Evolutionary conservation across 2,329 filamentous ascomycete species (phyloP), one percentile per base, ranked within the genome.

Genomic region (Aspergillus eucalypticola): DNA sequence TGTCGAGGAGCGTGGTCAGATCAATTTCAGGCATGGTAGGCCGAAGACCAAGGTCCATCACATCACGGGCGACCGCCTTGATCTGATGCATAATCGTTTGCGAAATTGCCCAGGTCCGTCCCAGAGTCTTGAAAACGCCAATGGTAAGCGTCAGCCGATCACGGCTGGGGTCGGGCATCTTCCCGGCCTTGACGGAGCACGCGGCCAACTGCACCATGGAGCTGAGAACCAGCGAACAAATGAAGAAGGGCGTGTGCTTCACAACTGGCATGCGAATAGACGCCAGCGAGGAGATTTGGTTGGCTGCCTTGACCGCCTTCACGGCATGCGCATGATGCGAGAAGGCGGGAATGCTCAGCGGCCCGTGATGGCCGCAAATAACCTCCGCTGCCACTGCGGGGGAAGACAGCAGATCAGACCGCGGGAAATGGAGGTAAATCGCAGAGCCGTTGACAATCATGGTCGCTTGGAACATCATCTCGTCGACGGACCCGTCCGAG

Each of bases 391-490:
- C 81, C 69, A 64, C 79, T 66, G 66, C 81, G 69, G 64, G 82
- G 71, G 79, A 82, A 73, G 83, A 90, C 54, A 72, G 80, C 54
- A 94, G 82, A 67, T 91, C 89, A 3, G 90, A 93, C 58, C 89
- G 86, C 8, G 90, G 90, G 65, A 93, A 89, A 71, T 95, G 90
- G 17, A 95, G 83, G 65, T 92, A 86, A 67, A 95, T 91, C 0
- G 88, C 78, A 8, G 83, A 81, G 51, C 77, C 77, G 59, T 85
- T 80, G 55, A 84, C 82, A 68, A 96, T 90, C 86, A 96, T 94
- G 64, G 91, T 89, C 0, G 91, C 92, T 73, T 96, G 91, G 77
- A 96, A 96, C 76, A 96, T 88, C 84, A 96, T 89, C 76, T 96
- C 91, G 72, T 97, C 93, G 10, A 93, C 82, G 56, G 86, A 83